phyloP scores from a whole-genome alignment of 176 grass and related monocot species.

The Pontederia crassipes region DNA sequence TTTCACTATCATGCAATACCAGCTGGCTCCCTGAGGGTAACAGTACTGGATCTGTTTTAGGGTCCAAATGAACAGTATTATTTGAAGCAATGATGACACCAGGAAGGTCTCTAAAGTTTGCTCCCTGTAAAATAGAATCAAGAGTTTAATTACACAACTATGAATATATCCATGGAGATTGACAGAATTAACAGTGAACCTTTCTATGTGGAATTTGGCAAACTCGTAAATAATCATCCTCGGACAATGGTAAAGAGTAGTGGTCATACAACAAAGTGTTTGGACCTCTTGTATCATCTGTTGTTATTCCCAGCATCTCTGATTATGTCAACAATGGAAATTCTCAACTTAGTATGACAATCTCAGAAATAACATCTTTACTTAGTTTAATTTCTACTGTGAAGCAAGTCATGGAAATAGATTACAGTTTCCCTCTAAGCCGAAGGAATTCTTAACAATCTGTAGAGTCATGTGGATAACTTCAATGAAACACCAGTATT shows the following conservation, averaged over 20 bases:
- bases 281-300: constrained; percentile 29
- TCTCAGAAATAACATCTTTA: constrained; percentile 12
- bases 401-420: constrained; percentile 5
- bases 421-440: too few species aligned
- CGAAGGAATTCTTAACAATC: too few species aligned
- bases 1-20: constrained; percentile 27
- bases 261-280: constrained; percentile 62
- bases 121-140: constrained; percentile 52
- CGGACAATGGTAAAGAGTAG: constrained; percentile 34
- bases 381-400: too few species aligned
- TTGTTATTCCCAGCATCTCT: constrained; percentile 40
- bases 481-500: too few species aligned
- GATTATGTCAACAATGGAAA: constrained; percentile 23
- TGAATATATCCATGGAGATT: neutral
- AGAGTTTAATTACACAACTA: neutral
- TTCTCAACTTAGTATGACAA: constrained; percentile 15
- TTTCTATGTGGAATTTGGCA: constrained; percentile 87
- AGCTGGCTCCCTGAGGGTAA: constrained; percentile 73
- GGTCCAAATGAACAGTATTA: constrained; percentile 79
- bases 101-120: constrained; percentile 94
- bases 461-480: too few species aligned
- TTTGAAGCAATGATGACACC: constrained; percentile 62
- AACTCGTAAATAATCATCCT: constrained; percentile 82
- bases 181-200: constrained; percentile 27
- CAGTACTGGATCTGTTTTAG: constrained; percentile 53